Conservation (phyloP, 2,329 filamentous ascomycete species). For the Salinomyces thailandicus region DNA sequence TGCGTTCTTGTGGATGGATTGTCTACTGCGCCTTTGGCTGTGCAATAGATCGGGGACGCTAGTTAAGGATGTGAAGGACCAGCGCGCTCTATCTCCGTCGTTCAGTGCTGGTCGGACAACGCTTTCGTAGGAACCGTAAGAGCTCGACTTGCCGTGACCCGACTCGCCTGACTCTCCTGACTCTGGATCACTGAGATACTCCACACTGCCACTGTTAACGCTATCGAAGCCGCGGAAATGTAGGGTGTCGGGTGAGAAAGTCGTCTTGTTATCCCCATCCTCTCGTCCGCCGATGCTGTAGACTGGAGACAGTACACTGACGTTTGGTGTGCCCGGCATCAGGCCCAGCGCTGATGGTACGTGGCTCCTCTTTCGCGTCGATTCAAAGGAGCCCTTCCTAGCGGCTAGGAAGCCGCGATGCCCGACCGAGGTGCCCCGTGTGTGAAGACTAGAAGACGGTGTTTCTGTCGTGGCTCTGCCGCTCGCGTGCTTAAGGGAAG, state of each 20-base stretch:
- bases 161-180: slow-evolving; percentile 12
- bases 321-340: not conserved
- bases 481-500: slow-evolving; percentile 1
- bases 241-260: slow-evolving; percentile 2
- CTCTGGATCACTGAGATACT: slow-evolving; percentile 20
- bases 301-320: slow-evolving; percentile 10
- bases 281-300: slow-evolving; percentile 7
- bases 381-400: slow-evolving; percentile 10
- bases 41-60: slow-evolving; percentile 22
- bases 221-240: slow-evolving; percentile 14
- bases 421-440: slow-evolving; percentile 19
- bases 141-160: slow-evolving; percentile 19
- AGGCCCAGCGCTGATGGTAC: slow-evolving; percentile 2
- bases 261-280: not conserved
- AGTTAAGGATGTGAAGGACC: slow-evolving; percentile 19
- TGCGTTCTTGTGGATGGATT: slow-evolving; percentile 7
- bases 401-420: slow-evolving; percentile 24
- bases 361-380: not conserved
- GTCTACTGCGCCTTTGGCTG: slow-evolving; percentile 14
- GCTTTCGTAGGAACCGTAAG: slow-evolving; percentile 19
- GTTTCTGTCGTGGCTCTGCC: not conserved
- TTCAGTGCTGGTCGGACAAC: slow-evolving; percentile 10
- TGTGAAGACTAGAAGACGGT: slow-evolving; percentile 7
- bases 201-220: slow-evolving; percentile 7
- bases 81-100: slow-evolving; percentile 15